These are phyloP conservation scores for Russula brevipes DNA, from an alignment of 768 basidiomycete species.

Conservation along the genomic window DNA sequence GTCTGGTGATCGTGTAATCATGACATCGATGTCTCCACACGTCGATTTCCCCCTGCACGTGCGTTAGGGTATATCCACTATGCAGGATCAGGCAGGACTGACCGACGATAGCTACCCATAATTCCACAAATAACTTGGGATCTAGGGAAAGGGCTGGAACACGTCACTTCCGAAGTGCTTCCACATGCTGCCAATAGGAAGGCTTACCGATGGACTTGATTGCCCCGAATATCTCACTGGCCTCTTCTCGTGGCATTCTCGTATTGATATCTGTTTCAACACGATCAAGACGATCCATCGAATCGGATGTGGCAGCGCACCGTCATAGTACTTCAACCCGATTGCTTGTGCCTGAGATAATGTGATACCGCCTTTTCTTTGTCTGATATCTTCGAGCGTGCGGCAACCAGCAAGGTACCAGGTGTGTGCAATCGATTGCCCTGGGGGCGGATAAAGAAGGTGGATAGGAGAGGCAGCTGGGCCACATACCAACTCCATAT, in stretches of 20 bases:
- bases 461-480: not conserved
- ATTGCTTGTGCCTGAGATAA: slow-evolving; percentile 58
- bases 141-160: slow-evolving; percentile 64
- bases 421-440: slow-evolving; percentile 56
- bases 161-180: not conserved
- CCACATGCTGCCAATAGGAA: not conserved
- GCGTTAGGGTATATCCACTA: not conserved
- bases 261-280: slow-evolving; percentile 58
- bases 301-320: slow-evolving; percentile 33
- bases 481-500: slow-evolving; percentile 73
- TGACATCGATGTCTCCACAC: slow-evolving; percentile 89
- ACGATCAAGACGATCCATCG: not conserved
- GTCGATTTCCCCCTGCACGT: slow-evolving; percentile 65
- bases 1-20: slow-evolving; percentile 68
- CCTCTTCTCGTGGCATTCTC: slow-evolving; percentile 83
- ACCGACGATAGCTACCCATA: slow-evolving; percentile 90
- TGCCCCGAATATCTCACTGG: slow-evolving; percentile 60
- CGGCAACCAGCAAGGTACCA: slow-evolving; percentile 78
- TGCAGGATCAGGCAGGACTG: slow-evolving; percentile 13
- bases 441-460: slow-evolving; percentile 33
- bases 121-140: slow-evolving; percentile 69
- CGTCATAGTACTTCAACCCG: slow-evolving; percentile 65
- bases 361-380: slow-evolving; percentile 55
- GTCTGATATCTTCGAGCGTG: slow-evolving; percentile 66
- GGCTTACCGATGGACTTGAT: slow-evolving; percentile 65